phyloP scores from a whole-genome alignment of 768 basidiomycete species.

The Boletus sp. region DNA sequence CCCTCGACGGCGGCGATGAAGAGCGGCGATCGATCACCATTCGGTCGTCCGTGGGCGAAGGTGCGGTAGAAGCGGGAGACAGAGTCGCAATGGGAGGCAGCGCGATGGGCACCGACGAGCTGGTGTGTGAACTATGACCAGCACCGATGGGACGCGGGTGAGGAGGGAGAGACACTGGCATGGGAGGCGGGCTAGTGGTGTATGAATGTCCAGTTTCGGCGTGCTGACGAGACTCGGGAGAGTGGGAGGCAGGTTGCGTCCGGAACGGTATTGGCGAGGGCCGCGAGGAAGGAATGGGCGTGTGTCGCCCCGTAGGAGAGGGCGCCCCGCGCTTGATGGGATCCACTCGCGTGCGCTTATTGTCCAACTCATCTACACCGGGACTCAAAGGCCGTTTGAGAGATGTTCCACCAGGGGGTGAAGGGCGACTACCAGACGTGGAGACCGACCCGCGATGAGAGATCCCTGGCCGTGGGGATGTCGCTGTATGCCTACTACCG shows the following conservation, averaged over 20 bases:
- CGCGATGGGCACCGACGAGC: constrained; percentile 42
- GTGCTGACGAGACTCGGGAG: constrained; percentile 61
- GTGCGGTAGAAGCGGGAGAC: constrained; percentile 57
- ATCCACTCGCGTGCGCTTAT: constrained; percentile 67
- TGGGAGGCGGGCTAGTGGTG: constrained; percentile 49
- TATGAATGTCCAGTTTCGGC: constrained; percentile 33
- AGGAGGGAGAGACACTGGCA: constrained; percentile 64
- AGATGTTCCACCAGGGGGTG: constrained; percentile 51
- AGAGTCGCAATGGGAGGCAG: constrained; percentile 72
- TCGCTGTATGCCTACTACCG: constrained; percentile 51
- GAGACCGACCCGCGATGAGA: constrained; percentile 69
- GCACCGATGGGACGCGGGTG: constrained; percentile 71
- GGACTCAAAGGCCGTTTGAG: constrained; percentile 74
- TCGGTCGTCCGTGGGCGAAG: constrained; percentile 48
- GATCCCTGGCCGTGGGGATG: constrained; percentile 43
- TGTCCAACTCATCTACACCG: constrained; percentile 55
- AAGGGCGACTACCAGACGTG: constrained; percentile 61
- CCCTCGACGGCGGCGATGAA: constrained; percentile 47
- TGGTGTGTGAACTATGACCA: constrained; percentile 43
- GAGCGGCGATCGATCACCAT: constrained; percentile 42
- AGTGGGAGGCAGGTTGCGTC: constrained; percentile 65
- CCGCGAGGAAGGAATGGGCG: constrained; percentile 59
- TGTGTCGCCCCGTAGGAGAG: constrained; percentile 51
- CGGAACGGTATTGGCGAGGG: constrained; percentile 75
- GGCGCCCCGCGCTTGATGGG: constrained; percentile 47